A percentile compares a stretch with the other conserved stretches of the same genome.
phyloP scores from a whole-genome alignment of 176 grass and related monocot genomes.

The Saccharum officinarum region DNA sequence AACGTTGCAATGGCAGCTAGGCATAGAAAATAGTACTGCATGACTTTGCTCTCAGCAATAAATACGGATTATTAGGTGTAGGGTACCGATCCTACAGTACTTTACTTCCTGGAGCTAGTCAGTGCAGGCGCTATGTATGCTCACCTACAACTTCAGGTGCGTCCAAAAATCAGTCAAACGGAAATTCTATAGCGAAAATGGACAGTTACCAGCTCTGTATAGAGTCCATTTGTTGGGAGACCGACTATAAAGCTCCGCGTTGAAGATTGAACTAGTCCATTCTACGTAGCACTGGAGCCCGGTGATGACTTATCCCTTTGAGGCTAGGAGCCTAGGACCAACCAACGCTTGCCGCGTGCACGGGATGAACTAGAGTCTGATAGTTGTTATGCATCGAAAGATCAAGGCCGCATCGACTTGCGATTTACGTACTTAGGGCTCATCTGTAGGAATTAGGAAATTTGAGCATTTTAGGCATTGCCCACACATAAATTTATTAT shows the following conservation, averaged over 20 bases:
- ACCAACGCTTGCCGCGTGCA: no score
- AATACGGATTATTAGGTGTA: neutral
- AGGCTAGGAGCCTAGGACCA: neutral
- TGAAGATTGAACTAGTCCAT: conserved; percentile 22
- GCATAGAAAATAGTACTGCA: neutral
- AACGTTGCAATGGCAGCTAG: neutral
- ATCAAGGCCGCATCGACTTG: neutral
- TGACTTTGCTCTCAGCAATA: neutral
- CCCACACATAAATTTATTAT: neutral
- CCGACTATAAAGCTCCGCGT: neutral
- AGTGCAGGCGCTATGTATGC: conserved; percentile 34
- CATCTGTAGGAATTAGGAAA: neutral
- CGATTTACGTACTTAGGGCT: neutral
- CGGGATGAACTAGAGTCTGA: neutral
- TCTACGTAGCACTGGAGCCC: neutral
- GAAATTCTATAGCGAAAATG: neutral
- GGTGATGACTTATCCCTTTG: neutral
- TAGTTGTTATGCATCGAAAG: neutral
- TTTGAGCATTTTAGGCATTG: neutral
- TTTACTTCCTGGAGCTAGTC: neutral
- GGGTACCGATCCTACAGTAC: neutral
- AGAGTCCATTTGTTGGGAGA: neutral
- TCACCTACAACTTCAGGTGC: neutral
- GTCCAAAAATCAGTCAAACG: conserved; percentile 25
- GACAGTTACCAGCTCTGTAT: neutral